A percentile compares a stretch with the other conserved stretches of the same genome.
Evolutionary conservation across 139 green algal genomes (phyloP).

Genomic region (Auxenochlorella pyrenoidosa): DNA sequence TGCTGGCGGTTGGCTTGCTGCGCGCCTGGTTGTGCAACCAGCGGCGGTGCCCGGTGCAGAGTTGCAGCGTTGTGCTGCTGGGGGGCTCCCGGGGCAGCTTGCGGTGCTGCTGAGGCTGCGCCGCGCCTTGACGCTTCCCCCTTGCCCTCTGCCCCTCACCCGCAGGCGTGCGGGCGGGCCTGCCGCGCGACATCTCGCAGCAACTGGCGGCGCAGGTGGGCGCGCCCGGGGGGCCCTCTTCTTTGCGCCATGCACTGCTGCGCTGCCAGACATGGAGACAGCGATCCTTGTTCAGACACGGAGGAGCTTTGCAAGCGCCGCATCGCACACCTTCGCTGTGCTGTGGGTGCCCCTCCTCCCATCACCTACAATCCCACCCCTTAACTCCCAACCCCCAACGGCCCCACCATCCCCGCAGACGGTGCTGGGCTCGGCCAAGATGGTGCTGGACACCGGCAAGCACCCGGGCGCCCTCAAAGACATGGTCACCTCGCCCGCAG

Average conservation of each 20-base stretch:
- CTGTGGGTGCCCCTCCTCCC: too few relatives aligned
- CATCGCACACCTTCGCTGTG: too few relatives aligned
- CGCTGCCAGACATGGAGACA: too few relatives aligned
- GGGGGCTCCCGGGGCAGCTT: too few relatives aligned
- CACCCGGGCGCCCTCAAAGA: conserved; percentile 94
- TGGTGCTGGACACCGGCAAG: conserved; percentile 96
- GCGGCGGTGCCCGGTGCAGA: not conserved
- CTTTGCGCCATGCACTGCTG: too few relatives aligned
- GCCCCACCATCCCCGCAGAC: conserved; percentile 48
- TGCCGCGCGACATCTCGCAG: conserved; percentile 86
- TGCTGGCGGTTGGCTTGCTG: too few relatives aligned
- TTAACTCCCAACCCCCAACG: not conserved
- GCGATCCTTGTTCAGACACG: too few relatives aligned
- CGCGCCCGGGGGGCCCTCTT: not conserved
- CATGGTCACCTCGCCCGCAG: conserved; percentile 88
- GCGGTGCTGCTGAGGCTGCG: not conserved
- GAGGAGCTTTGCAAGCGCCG: too few relatives aligned
- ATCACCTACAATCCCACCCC: too few relatives aligned
- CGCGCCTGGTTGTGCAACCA: too few relatives aligned
- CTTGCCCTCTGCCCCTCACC: too few relatives aligned
- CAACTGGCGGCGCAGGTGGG: conserved; percentile 55
- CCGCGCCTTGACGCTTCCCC: not conserved
- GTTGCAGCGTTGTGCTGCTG: not conserved
- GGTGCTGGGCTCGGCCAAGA: conserved; percentile 93
- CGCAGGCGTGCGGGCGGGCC: conserved; percentile 83